A percentile compares a stretch with the other conserved stretches of the same genome.
Conservation (phyloP, 2,329 filamentous ascomycete genomes). For the Ustulina deusta region DNA sequence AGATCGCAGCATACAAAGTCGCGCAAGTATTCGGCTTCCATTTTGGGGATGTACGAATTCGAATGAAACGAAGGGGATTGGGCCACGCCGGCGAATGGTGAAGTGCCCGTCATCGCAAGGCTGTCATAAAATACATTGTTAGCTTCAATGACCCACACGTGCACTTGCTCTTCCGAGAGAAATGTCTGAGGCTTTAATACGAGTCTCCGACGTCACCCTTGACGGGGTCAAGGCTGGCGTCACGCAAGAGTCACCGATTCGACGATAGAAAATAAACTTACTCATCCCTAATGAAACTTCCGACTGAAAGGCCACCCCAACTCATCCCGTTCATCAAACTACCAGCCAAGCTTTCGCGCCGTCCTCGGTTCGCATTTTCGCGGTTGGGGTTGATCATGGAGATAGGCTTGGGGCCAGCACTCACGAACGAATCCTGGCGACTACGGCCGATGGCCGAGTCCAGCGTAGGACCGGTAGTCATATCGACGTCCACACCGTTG, state of each 20-base stretch:
- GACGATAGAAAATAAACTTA: conserved; percentile 66
- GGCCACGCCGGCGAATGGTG: conserved; percentile 81
- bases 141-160: conserved; percentile 32
- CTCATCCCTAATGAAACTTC: conserved; percentile 98
- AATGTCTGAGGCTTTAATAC: conserved; percentile 40
- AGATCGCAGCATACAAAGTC: conserved; percentile 96
- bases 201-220: conserved; percentile 23
- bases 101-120: conserved; percentile 95
- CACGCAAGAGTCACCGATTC: conserved; percentile 8
- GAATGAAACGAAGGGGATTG: conserved; percentile 97
- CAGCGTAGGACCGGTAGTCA: conserved; percentile 70
- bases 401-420: conserved; percentile 74
- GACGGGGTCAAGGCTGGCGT: not conserved
- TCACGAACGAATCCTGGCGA: conserved; percentile 75
- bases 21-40: conserved; percentile 97
- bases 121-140: conserved; percentile 61
- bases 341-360: conserved; percentile 72
- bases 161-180: conserved; percentile 34
- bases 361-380: conserved; percentile 67
- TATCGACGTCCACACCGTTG: conserved; percentile 56
- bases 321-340: conserved; percentile 87
- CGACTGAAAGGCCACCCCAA: conserved; percentile 96
- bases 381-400: conserved; percentile 74
- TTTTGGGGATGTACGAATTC: conserved; percentile 93
- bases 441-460: conserved; percentile 69